Conservation (phyloP, 2,329 filamentous ascomycete species). For the Ciborinia camelliae region DNA sequence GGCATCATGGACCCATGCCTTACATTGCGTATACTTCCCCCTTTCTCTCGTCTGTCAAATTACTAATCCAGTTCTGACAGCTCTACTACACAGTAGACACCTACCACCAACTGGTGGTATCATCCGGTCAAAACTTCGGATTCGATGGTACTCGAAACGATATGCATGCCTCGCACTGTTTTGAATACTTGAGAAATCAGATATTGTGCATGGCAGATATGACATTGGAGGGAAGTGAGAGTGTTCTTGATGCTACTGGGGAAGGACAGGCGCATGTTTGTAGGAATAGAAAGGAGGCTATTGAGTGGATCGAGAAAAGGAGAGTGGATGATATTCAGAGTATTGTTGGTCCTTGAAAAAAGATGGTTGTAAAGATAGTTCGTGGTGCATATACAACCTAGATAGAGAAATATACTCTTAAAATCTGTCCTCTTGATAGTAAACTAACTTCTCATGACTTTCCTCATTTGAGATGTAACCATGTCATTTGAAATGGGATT, state of each 20-base stretch:
- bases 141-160: constrained; percentile 33
- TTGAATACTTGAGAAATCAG: constrained; percentile 38
- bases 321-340: constrained; percentile 38
- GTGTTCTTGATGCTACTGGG: constrained; percentile 31
- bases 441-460: too few relatives aligned
- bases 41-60: not conserved
- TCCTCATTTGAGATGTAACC: too few relatives aligned
- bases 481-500: too few relatives aligned
- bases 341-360: constrained; percentile 35
- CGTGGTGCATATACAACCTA: not conserved
- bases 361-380: not conserved
- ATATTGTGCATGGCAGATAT: constrained; percentile 39
- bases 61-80: constrained; percentile 1
- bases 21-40: constrained; percentile 32
- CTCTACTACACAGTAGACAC: constrained; percentile 38
- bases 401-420: too few relatives aligned
- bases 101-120: constrained; percentile 37
- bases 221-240: constrained; percentile 37
- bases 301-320: constrained; percentile 37
- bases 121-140: constrained; percentile 29
- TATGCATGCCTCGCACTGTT: constrained; percentile 37
- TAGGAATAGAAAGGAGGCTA: constrained; percentile 35
- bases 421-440: too few relatives aligned
- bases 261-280: constrained; percentile 38
- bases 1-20: constrained; percentile 38